Evolutionary conservation across 305 asterid species (phyloP), one percentile per base, ranked within the genome.

Genomic region (Fraxinus latifolia): DNA sequence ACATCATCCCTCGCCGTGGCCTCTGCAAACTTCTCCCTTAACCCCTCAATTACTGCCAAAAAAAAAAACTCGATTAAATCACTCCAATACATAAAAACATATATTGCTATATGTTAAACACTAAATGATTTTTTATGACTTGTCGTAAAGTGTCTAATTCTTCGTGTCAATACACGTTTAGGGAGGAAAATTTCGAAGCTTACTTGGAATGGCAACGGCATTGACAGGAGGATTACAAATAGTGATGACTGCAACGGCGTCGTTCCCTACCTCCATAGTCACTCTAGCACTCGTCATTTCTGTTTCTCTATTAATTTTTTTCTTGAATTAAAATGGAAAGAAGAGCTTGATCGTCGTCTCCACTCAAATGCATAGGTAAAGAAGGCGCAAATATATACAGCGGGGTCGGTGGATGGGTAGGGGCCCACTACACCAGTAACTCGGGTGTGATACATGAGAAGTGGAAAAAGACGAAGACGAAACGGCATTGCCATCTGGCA

Each of bases 211-310:
- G 17, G 85, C 80, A 4, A 82, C 5, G n/a, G 85, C 81, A 65
- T 82, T 82, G 37, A 82, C 82, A 1, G 85, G 85, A 32, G 85
- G 82, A 55, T 82, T 82, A 3, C 33, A 70, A 7, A 82, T 55
- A 81, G 82, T 77, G 25, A 82, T 58, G 76, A 78, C 27, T 4
- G 82, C 85, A 78, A 82, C 73, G 68, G 75, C 82, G 68, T 82
- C 82, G 0, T 55, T 79, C 25, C 82, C 82, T 2, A 82, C 75
- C 25, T 82, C 82, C 79, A 82, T 78, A 2, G 33, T 71, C 74
- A 73, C 81, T 5, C 60, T 37, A 9, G 76, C 37, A 29, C 2
- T 21, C 74, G 50, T 68, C 80, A 60, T 81, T 36, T 25, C 42
- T 34, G 9, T 15, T 31, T 68, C 32, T 68, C 8, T 2, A 12